phyloP scores from a whole-genome alignment of 805 yeast species.

The Saccharomycopsis sp. region DNA sequence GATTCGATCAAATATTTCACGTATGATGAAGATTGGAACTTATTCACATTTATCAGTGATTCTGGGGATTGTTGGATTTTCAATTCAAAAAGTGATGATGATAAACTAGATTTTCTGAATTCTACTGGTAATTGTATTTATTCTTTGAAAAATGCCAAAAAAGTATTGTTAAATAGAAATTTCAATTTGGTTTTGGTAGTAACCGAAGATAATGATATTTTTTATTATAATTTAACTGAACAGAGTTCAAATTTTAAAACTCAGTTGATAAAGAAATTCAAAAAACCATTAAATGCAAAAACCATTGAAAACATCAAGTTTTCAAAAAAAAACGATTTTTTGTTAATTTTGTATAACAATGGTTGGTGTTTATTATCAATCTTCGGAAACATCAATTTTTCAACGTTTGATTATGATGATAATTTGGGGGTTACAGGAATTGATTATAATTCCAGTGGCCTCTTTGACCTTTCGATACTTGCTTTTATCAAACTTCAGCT shows the following conservation, averaged over 20 bases:
- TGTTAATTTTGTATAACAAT: conserved; percentile 17
- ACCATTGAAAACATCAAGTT: conserved; percentile 10
- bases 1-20: conserved; percentile 1
- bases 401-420: conserved; percentile 18
- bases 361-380: conserved; percentile 24
- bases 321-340: conserved; percentile 10
- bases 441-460: too few relatives aligned
- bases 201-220: conserved; percentile 10
- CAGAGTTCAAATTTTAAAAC: neutral
- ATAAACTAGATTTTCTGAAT: conserved; percentile 1
- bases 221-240: conserved; percentile 7
- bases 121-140: conserved; percentile 15
- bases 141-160: conserved; percentile 6
- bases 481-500: too few relatives aligned
- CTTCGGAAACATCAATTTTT: conserved; percentile 22
- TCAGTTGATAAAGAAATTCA: conserved; percentile 13
- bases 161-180: conserved; percentile 10
- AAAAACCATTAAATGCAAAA: conserved; percentile 15
- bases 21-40: conserved; percentile 3
- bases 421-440: conserved; percentile 13
- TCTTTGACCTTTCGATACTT: neutral
- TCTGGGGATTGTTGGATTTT: conserved; percentile 18
- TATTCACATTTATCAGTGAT: conserved; percentile 14
- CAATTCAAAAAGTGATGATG: conserved; percentile 2
- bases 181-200: conserved; percentile 11